Evolutionary conservation across 495 filamentous ascomycete genomes (phyloP), one percentile per base, ranked within the genome.

Genomic region (Tuber calosporum): DNA sequence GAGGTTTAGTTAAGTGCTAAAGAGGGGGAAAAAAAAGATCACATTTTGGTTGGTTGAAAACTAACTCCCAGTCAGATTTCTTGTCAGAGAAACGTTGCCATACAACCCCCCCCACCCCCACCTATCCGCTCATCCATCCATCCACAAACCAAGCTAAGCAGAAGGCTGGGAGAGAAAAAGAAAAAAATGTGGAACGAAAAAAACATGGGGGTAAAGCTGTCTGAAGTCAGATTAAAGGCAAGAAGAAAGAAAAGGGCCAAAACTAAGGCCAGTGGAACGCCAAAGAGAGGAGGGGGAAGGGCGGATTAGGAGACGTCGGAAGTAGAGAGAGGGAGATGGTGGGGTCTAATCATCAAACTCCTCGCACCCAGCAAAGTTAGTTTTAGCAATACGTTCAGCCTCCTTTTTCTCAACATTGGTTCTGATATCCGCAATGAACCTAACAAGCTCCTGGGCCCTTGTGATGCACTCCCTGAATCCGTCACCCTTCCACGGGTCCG

Each of bases 381-480:
- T 62, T 34, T 62, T 62, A 4, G 53, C 53, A 34, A 62, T 62
- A 17, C 53, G 53, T 19, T 62, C 53, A 4, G 53, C 53, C 53
- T 73, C 74, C 48, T 66, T 67, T 41, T 40, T 37, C 42, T 73
- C 58, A 73, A 69, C 77, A 6, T 69, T 62, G n/a, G 39, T 40
- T 38, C 70, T 72, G 26, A 72, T 66, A 53, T 37, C 70, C 7
- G 73, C 73, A 66, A 79, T 79, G 62, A 79, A 69, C 15, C 70
- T 75, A 19, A 66, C 38, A 15, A 70, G 58, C 42, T 79, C 77
- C 3, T 42, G 40, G 0, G 77, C 36, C 22, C 77, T 79, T 20
- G 67, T 68, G 69, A 79, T 53, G 17, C 79, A 26, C 22, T 79
- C 77, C 67, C 42, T 76, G 69, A 78, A 79, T n/a, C 77, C 77